A percentile compares a stretch with the other conserved stretches of the same genome.
phyloP scores from a whole-genome alignment of 108 stramenopile genomes.

The Pseudonitzschia multiseries region DNA sequence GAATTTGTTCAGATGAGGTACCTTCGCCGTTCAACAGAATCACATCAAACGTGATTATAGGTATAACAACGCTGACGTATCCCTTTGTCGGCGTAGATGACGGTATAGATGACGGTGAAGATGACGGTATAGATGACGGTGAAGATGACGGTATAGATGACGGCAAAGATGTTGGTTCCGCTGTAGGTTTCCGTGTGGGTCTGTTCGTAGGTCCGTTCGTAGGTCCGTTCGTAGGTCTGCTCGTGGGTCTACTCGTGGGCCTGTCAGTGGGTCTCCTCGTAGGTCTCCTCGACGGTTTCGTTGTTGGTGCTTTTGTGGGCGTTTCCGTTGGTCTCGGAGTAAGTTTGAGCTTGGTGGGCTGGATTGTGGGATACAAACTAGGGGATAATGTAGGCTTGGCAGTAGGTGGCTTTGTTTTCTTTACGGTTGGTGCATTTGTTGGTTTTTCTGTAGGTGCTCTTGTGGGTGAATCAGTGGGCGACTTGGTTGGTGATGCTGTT shows the following conservation, averaged over 20 bases:
- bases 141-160: background rate
- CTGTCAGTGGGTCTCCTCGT: background rate
- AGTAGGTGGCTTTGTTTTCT: too few relatives aligned
- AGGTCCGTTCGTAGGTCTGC: too few relatives aligned
- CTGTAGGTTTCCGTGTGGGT: conserved; percentile 1
- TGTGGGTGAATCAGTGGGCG: conserved; percentile 10
- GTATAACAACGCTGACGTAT: conserved; percentile 9
- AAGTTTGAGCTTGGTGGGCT: too few relatives aligned
- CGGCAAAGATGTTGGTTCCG: background rate
- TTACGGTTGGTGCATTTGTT: conserved; percentile 4
- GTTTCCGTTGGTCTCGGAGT: too few relatives aligned
- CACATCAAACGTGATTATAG: conserved; percentile 22
- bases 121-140: background rate
- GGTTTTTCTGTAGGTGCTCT: background rate
- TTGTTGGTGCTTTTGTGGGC: too few relatives aligned
- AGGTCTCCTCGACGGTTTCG: background rate
- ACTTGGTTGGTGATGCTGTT: too few relatives aligned
- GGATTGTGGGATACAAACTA: too few relatives aligned
- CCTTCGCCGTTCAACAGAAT: conserved; percentile 13
- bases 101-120: background rate
- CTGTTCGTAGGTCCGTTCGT: too few relatives aligned
- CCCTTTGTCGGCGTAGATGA: background rate
- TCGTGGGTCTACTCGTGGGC: background rate
- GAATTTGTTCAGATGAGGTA: conserved; percentile 6
- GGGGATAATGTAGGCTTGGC: too few relatives aligned